Base-by-base conservation (phyloP, 768 basidiomycete species). In the Lactarius sp. region DNA sequence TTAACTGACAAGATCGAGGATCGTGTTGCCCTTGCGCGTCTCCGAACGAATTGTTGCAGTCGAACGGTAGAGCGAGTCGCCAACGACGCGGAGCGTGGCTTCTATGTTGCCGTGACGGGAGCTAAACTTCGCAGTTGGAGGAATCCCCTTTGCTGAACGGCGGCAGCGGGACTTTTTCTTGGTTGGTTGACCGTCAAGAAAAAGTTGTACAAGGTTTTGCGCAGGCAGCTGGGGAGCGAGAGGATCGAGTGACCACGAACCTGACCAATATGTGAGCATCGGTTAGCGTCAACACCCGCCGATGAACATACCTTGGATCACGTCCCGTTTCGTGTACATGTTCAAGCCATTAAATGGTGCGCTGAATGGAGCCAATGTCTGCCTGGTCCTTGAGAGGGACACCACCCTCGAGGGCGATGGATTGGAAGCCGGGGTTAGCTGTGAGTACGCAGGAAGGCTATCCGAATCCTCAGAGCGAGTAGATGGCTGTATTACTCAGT, bases 201-300 rank as follows among this genome's bases (percentile, higher is more conserved):
- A 31, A 34, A 64, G 49, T 34, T 60, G 52, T 33, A 56, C 56
- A 47, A 59, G 65, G 18, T 50, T 18, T 22, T 53, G 57, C 20
- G 31, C 18, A 4, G 57, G 57, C 20, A 59, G 9, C 18, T 27
- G 9, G 13, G 57, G 12, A 42, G 42, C 62, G n/a, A 47, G 41
- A 37, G 65, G 65, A 41, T 66, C 65, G 8, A 66, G 57, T 42
- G 52, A 27, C 65, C 65, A 66, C 51, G 62, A 44, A 20, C 65
- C 65, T 66, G 53, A 47, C 16, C 12, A 20, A 42, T 4, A 31
- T 51, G 27, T 59, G 12, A 66, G 62, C 2, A 27, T 4, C 22
- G 33, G 5, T 41, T 16, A 16, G 22, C 14, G 8, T 2, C 6
- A 13, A 27, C 5, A 22, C 37, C 12, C 2, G 27, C 12, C 2